These are phyloP conservation scores for Fraxinus ornus DNA, from an alignment of 305 asterid species.

Conservation along the genomic window DNA sequence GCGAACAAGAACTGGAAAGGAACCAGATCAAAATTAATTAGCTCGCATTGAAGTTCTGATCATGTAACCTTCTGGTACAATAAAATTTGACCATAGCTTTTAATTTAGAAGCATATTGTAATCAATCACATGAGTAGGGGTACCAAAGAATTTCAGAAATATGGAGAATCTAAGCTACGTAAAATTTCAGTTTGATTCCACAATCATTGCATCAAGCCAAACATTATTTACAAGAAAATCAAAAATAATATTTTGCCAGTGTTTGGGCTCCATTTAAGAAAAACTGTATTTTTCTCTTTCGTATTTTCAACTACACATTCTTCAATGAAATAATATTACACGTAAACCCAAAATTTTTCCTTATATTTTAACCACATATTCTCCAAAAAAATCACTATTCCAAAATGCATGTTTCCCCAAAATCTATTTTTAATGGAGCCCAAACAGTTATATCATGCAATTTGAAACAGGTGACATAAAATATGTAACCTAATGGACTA, in stretches of 20 bases:
- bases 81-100: constrained; percentile 1
- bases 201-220: constrained; percentile 4
- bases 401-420: not conserved
- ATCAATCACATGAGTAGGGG: constrained; percentile 2
- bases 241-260: not conserved
- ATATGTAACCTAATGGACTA: constrained; percentile 10
- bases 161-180: not conserved
- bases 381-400: not conserved
- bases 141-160: not conserved
- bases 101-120: not conserved
- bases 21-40: not conserved
- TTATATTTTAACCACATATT: not conserved
- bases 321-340: not conserved
- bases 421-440: not conserved
- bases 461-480: not conserved
- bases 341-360: not conserved
- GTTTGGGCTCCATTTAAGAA: not conserved
- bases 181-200: constrained; percentile 6
- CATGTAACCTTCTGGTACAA: not conserved
- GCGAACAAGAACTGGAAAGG: not conserved
- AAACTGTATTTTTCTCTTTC: not conserved
- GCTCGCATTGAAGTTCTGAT: not conserved
- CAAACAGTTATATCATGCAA: not conserved
- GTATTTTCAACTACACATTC: not conserved
- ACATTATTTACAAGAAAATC: not conserved